A percentile compares a stretch with the other conserved stretches of the same genome.
Conservation (phyloP, 768 basidiomycete species). For the Auriculariales sp. region DNA sequence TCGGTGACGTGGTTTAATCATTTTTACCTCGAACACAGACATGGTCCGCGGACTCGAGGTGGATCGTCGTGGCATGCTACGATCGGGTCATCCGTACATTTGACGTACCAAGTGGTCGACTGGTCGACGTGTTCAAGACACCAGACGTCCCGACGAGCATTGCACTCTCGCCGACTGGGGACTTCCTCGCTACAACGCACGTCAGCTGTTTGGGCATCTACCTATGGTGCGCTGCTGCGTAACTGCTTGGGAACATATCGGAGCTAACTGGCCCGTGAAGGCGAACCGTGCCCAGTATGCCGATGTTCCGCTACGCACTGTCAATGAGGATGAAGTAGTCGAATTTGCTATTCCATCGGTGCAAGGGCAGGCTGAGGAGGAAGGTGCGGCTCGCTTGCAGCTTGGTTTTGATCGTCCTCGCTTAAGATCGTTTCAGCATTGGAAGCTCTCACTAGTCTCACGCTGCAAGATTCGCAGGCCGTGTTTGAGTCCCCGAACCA, state of each 20-base stretch:
- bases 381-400: conserved; percentile 34
- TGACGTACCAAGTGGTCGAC: conserved; percentile 81
- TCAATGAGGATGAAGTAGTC: conserved; percentile 60
- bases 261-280: conserved; percentile 26
- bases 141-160: conserved; percentile 78
- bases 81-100: conserved; percentile 91
- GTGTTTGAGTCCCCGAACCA: conserved; percentile 83
- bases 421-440: conserved; percentile 30
- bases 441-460: conserved; percentile 52
- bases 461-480: conserved; percentile 36
- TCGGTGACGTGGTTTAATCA: too few species aligned
- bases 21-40: conserved; percentile 36
- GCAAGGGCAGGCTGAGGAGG: conserved; percentile 69
- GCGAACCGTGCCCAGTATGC: conserved; percentile 92
- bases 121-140: conserved; percentile 87
- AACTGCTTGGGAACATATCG: not conserved
- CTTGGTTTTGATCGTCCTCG: not conserved
- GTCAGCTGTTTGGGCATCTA: conserved; percentile 89
- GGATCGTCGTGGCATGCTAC: conserved; percentile 78
- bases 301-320: conserved; percentile 65
- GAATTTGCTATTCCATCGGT: conserved; percentile 69
- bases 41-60: conserved; percentile 90
- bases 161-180: conserved; percentile 86
- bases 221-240: conserved; percentile 53
- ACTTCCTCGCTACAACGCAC: conserved; percentile 91